Percentiles rank a stretch among this genome's conserved stretches.
These are phyloP conservation scores for Dictyophora rubrovolvata DNA, from an alignment of 768 basidiomycete genomes.

Conservation along the genomic window DNA sequence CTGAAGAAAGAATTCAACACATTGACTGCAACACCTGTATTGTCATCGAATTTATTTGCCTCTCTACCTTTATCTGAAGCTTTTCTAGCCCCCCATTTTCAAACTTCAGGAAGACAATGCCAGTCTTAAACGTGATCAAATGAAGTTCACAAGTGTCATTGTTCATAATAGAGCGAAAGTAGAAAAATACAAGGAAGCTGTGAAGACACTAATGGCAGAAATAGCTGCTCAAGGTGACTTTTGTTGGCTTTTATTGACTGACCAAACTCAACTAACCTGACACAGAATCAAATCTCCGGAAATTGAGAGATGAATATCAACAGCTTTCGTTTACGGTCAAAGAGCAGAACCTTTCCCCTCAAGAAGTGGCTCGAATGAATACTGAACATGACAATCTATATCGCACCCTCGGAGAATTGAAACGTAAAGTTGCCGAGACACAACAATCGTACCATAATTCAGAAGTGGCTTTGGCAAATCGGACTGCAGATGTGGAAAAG, in stretches of 20 bases:
- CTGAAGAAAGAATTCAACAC: conserved; percentile 38
- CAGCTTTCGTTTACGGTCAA: conserved; percentile 59
- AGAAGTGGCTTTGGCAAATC: conserved; percentile 76
- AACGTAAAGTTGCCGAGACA: conserved; percentile 63
- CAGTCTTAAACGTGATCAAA: conserved; percentile 58
- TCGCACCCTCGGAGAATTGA: conserved; percentile 66
- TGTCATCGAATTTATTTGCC: neutral
- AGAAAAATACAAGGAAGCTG: conserved; percentile 7
- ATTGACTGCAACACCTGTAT: conserved; percentile 23
- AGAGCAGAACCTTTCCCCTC: conserved; percentile 80
- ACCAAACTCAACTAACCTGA: neutral
- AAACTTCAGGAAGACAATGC: conserved; percentile 54
- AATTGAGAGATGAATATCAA: conserved; percentile 53
- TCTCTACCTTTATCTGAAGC: neutral
- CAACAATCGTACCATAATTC: conserved; percentile 64
- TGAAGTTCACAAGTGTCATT: conserved; percentile 70
- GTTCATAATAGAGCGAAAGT: conserved; percentile 37
- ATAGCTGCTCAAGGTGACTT: conserved; percentile 42
- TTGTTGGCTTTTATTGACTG: conserved; percentile 4
- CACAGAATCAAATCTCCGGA: conserved; percentile 53
- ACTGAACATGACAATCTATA: conserved; percentile 74
- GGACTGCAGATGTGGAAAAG: conserved; percentile 72
- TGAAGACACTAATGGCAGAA: conserved; percentile 60
- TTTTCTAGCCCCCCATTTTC: conserved; percentile 45
- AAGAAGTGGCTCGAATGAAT: conserved; percentile 88